A percentile compares a stretch with the other conserved stretches of the same genome.
phyloP scores from a whole-genome alignment of 2,329 filamentous ascomycete species.

The Ustulina deusta region DNA sequence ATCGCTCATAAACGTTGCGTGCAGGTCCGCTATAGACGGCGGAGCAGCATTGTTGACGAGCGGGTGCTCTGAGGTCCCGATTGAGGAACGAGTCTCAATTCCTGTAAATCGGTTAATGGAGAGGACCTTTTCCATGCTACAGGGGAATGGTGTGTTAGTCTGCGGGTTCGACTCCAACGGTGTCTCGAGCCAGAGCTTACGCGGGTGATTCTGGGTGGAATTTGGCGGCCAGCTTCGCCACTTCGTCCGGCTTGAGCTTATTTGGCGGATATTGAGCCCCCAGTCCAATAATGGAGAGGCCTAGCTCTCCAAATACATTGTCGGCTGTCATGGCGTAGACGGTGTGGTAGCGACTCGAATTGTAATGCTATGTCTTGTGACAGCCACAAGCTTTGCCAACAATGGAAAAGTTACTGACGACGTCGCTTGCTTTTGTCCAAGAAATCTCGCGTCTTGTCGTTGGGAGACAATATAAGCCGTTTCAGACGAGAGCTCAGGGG shows the following conservation, averaged over 20 bases:
- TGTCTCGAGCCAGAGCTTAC: conserved; percentile 56
- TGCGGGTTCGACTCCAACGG: background rate
- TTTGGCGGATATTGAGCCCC: conserved; percentile 71
- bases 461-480: conserved; percentile 27
- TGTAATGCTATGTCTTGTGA: background rate
- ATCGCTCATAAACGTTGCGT: conserved; percentile 66
- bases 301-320: conserved; percentile 62
- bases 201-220: conserved; percentile 71
- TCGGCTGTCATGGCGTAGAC: conserved; percentile 56
- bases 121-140: conserved; percentile 72
- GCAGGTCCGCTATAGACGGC: conserved; percentile 68
- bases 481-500: conserved; percentile 30
- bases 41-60: conserved; percentile 66
- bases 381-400: background rate
- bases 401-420: conserved; percentile 11
- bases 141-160: conserved; percentile 10
- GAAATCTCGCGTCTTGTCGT: conserved; percentile 9
- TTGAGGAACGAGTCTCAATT: conserved; percentile 71
- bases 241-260: conserved; percentile 60
- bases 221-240: conserved; percentile 65
- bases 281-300: conserved; percentile 71
- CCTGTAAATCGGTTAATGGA: conserved; percentile 74
- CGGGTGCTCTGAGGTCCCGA: conserved; percentile 71
- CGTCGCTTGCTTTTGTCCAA: conserved; percentile 3
- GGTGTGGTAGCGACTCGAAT: background rate